A percentile compares a stretch with the other conserved stretches of the same genome.
These are phyloP conservation scores for Puccinia polysora DNA, from an alignment of 1,284 basidiomycete genomes.

Conservation along the genomic window DNA sequence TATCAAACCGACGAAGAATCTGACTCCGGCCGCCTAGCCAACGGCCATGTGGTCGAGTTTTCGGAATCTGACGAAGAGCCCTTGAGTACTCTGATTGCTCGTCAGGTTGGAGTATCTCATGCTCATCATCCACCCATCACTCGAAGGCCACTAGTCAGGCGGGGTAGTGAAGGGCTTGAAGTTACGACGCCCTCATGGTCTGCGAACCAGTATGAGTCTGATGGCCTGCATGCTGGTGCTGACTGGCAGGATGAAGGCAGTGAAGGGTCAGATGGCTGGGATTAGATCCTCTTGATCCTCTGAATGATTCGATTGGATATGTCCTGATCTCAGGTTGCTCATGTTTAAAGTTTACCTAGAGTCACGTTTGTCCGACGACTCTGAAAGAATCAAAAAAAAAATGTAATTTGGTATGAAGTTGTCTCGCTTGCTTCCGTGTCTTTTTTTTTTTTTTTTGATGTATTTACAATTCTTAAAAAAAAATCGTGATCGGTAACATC, in stretches of 20 bases:
- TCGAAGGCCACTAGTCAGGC: constrained; percentile 55
- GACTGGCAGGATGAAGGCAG: constrained; percentile 13
- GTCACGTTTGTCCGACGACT: too few species aligned
- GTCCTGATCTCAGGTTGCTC: too few species aligned
- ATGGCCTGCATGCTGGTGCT: neutral
- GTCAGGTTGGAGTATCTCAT: neutral
- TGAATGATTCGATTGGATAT: too few species aligned
- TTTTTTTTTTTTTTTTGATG: too few species aligned
- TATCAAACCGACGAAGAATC: constrained; percentile 23
- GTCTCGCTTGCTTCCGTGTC: too few species aligned
- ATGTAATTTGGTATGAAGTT: too few species aligned
- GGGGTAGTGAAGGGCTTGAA: constrained; percentile 75
- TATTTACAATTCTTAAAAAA: too few species aligned
- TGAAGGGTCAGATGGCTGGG: constrained; percentile 40
- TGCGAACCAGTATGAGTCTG: neutral
- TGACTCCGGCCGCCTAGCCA: constrained; percentile 6
- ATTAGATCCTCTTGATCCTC: too few species aligned
- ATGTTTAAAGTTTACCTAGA: too few species aligned
- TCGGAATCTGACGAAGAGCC: constrained; percentile 14
- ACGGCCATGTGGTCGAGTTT: neutral
- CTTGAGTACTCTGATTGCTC: constrained; percentile 2
- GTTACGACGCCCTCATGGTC: constrained; percentile 54
- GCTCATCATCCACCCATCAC: neutral
- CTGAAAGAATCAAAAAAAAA: too few species aligned
- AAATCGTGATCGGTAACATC: too few species aligned